Evolutionary conservation across 768 basidiomycete species (phyloP).

Genomic region (Neoboletus magnificus): DNA sequence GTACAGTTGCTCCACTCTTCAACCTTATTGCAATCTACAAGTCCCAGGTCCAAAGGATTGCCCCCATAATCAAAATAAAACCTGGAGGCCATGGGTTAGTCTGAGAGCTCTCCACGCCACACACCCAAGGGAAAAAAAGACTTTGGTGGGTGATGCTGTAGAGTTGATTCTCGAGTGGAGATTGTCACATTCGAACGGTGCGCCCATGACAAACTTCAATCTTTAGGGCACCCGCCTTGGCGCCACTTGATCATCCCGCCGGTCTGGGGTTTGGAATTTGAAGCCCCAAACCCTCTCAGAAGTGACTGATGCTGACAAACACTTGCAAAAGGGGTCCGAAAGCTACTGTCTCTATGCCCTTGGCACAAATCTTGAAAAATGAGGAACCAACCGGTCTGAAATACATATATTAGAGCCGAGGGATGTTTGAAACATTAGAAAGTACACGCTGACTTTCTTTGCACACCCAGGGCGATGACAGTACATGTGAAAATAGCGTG

Average conservation of each 20-base stretch:
- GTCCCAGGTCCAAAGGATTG: too few relatives aligned
- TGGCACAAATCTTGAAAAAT: background rate
- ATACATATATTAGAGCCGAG: background rate
- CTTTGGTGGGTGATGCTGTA: background rate
- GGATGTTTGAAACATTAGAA: background rate
- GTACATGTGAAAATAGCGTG: conserved; percentile 24
- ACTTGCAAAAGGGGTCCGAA: background rate
- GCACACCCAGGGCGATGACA: background rate
- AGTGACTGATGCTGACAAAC: background rate
- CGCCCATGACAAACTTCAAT: background rate
- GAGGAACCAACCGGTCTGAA: background rate
- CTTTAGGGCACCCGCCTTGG: background rate
- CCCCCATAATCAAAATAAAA: background rate
- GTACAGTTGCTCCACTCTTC: conserved; percentile 23
- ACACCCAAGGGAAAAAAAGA: background rate
- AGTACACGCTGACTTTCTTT: background rate
- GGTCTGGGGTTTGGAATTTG: background rate
- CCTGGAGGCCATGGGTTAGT: background rate
- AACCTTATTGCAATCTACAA: too few relatives aligned
- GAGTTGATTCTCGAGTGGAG: background rate
- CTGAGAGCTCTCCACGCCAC: background rate
- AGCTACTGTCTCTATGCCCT: background rate
- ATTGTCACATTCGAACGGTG: background rate
- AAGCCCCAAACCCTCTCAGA: background rate
- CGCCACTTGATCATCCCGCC: background rate